Percentiles rank a stretch among this genome's conserved stretches.
Evolutionary conservation across 768 basidiomycete genomes (phyloP).

Genomic region (Hirschioporus abietinus): DNA sequence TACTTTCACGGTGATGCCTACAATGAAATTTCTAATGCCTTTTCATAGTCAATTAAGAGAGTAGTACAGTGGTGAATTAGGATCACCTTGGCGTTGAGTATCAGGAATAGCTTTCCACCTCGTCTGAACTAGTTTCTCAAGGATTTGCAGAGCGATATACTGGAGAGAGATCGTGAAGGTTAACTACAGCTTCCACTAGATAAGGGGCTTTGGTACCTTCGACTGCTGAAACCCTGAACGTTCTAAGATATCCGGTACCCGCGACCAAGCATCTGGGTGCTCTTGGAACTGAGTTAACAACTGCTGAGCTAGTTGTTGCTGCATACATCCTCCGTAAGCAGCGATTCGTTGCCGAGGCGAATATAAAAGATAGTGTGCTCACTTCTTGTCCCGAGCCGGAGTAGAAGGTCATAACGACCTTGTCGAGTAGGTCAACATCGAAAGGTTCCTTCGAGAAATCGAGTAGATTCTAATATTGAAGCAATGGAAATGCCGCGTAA

Average conservation of each 20-base stretch:
- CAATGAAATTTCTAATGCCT: conserved; percentile 97
- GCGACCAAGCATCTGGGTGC: conserved; percentile 93
- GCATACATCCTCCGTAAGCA: conserved; percentile 14
- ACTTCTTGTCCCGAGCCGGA: conserved; percentile 83
- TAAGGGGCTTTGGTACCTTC: conserved; percentile 45
- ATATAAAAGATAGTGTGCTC: conserved; percentile 18
- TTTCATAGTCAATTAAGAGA: conserved; percentile 11
- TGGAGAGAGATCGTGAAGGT: conserved; percentile 25
- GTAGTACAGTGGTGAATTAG: conserved; percentile 6
- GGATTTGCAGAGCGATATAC: conserved; percentile 96
- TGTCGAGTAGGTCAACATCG: conserved; percentile 89
- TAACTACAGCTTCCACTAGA: neutral
- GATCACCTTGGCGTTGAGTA: conserved; percentile 80
- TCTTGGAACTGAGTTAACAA: conserved; percentile 96
- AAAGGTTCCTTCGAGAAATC: conserved; percentile 89
- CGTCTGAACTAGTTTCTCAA: conserved; percentile 91
- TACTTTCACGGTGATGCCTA: conserved; percentile 87
- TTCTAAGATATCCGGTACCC: conserved; percentile 92
- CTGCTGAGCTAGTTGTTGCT: conserved; percentile 96
- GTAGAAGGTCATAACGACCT: conserved; percentile 90
- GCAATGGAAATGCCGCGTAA: neutral
- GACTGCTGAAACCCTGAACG: conserved; percentile 78
- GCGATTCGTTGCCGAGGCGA: conserved; percentile 5
- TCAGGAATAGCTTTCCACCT: conserved; percentile 96
- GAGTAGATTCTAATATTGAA: conserved; percentile 61